These are phyloP conservation scores for Sherardia arvensis DNA, from an alignment of 257 asterid genomes.

Conservation along the genomic window DNA sequence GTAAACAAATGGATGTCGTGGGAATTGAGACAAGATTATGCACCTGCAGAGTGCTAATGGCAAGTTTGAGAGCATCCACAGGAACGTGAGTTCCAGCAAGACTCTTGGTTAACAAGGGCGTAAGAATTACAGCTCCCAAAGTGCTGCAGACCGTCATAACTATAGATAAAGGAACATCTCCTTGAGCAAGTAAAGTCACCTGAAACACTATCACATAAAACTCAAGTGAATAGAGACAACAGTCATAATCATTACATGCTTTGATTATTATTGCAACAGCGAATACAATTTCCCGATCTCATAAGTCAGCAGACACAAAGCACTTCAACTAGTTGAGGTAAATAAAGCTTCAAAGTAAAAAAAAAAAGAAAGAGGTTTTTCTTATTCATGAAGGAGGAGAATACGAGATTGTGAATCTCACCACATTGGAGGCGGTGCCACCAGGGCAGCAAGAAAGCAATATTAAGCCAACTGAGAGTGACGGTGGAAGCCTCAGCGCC, in stretches of 20 bases:
- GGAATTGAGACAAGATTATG: neutral
- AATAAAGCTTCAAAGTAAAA: neutral
- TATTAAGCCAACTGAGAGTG: slow-evolving; percentile 74
- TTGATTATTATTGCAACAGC: neutral
- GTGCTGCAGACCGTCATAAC: slow-evolving; percentile 89
- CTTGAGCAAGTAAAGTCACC: slow-evolving; percentile 89
- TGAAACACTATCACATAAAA: slow-evolving; percentile 50
- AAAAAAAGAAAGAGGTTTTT: too few relatives aligned
- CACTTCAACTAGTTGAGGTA: neutral
- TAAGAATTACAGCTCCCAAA: slow-evolving; percentile 75
- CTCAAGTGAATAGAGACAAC: slow-evolving; percentile 9
- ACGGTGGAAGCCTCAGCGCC: slow-evolving; percentile 63
- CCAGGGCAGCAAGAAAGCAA: slow-evolving; percentile 91
- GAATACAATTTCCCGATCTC: neutral
- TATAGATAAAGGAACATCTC: slow-evolving; percentile 79
- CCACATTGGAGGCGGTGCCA: slow-evolving; percentile 96
- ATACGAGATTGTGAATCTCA: slow-evolving; percentile 23
- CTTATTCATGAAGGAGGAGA: neutral
- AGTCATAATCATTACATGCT: neutral
- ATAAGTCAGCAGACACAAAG: neutral
- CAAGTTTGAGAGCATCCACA: slow-evolving; percentile 58
- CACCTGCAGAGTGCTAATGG: slow-evolving; percentile 93
- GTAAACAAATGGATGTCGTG: neutral
- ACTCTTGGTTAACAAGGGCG: slow-evolving; percentile 65
- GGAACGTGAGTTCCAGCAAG: slow-evolving; percentile 87